Evolutionary conservation across 345 rosid genomes (phyloP).

Genomic region (Mercurialis annua): DNA sequence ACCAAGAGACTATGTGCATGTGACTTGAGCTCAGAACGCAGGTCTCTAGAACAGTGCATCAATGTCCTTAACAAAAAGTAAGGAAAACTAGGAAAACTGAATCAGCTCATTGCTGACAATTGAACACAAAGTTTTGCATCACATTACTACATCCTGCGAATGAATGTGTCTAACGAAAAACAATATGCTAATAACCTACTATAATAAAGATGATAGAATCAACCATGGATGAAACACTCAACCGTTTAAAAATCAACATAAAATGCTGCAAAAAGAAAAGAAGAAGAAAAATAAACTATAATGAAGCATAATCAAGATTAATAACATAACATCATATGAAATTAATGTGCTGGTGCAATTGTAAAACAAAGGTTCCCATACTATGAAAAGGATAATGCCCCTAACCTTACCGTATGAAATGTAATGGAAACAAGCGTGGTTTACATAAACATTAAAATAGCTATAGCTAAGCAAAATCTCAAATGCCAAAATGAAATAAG

Average conservation of each 20-base stretch:
- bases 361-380: background rate
- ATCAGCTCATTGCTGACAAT: background rate
- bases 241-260: no score
- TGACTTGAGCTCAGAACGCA: background rate
- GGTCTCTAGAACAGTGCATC: background rate
- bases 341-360: no score
- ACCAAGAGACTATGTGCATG: background rate
- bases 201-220: no score
- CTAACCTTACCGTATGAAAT: no score
- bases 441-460: background rate
- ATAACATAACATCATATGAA: no score
- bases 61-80: background rate
- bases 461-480: background rate
- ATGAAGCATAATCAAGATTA: no score
- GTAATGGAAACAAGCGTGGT: background rate
- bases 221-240: no score
- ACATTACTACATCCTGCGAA: background rate
- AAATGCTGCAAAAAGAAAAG: no score
- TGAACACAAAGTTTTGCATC: background rate
- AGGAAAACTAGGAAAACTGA: background rate
- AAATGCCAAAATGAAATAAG: background rate
- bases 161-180: background rate
- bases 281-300: no score
- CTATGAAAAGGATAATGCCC: background rate
- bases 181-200: no score